Conservation (phyloP, 345 rosid species). For the Linum trigynum region DNA sequence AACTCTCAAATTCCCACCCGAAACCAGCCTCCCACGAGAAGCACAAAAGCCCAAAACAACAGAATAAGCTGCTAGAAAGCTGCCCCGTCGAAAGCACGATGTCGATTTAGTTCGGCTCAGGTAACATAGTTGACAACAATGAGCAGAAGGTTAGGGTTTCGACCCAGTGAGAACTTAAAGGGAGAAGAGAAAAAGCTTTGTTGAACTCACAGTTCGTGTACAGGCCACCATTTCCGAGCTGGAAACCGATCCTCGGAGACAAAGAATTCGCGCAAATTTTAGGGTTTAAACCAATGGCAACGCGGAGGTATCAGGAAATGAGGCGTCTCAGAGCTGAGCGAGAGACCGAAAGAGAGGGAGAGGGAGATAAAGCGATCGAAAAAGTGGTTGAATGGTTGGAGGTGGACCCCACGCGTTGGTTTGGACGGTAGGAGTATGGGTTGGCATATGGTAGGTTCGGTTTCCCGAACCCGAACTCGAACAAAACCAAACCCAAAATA, state of each 20-base stretch:
- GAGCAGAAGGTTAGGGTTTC: constrained; percentile 34
- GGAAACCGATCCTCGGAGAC: constrained; percentile 24
- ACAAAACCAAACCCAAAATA: no score
- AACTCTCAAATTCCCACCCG: not conserved
- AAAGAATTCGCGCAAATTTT: constrained; percentile 19
- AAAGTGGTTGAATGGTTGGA: constrained; percentile 16
- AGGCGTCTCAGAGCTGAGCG: constrained; percentile 10
- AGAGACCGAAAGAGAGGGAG: constrained; percentile 12
- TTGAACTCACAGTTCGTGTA: constrained; percentile 27
- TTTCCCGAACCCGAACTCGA: no score
- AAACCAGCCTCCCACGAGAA: not conserved
- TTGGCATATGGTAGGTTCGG: no score
- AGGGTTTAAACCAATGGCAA: constrained; percentile 27
- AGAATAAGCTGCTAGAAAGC: constrained; percentile 13
- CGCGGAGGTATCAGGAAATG: constrained; percentile 2
- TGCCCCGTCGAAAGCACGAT: constrained; percentile 15
- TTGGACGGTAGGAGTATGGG: not conserved
- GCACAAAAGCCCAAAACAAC: constrained; percentile 1
- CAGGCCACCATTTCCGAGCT: constrained; percentile 24
- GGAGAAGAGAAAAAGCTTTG: not conserved
- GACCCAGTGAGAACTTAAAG: constrained; percentile 10
- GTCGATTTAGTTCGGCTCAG: constrained; percentile 13
- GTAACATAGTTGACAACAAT: not conserved
- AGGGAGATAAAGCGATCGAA: constrained; percentile 42
- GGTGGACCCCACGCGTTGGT: not conserved